A percentile compares a stretch with the other conserved stretches of the same genome.
Conservation (phyloP, 306 rosid species). For the Ceratonia siliqua region DNA sequence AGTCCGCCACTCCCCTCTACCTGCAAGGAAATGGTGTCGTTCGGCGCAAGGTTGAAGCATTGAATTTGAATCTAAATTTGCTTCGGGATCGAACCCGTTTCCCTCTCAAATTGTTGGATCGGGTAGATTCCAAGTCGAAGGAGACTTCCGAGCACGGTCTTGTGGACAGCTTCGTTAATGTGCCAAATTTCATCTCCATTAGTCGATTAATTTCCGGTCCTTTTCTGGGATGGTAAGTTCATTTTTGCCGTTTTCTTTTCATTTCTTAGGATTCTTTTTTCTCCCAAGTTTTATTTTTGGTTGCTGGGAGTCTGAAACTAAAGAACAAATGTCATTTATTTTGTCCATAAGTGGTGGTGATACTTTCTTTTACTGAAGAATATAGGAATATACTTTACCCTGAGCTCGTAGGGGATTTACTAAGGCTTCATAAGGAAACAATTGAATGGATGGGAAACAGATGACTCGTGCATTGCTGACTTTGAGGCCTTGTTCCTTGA, state of each 20-base stretch:
- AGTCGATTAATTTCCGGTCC: slow-evolving; percentile 80
- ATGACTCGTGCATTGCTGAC: neutral
- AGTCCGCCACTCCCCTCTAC: slow-evolving; percentile 86
- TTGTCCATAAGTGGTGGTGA: no score
- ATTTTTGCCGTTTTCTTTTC: neutral
- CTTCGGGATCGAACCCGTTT: slow-evolving; percentile 44
- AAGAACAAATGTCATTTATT: neutral
- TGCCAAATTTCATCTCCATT: slow-evolving; percentile 76
- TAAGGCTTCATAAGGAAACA: neutral
- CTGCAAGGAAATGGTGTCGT: slow-evolving; percentile 54
- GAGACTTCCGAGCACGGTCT: slow-evolving; percentile 9
- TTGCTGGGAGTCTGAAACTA: neutral
- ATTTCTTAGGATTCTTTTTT: neutral
- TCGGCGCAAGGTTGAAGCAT: slow-evolving; percentile 55
- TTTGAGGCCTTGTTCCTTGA: neutral
- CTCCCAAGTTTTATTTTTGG: neutral
- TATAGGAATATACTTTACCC: neutral
- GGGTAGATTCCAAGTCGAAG: slow-evolving; percentile 34
- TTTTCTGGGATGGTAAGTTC: slow-evolving; percentile 75
- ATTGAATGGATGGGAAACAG: neutral
- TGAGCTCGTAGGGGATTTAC: neutral
- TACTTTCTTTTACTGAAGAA: neutral
- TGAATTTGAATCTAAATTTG: slow-evolving; percentile 50
- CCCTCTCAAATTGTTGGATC: slow-evolving; percentile 51
- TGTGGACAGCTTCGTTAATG: slow-evolving; percentile 57